Evolutionary conservation across 768 basidiomycete genomes (phyloP), one percentile per base, ranked within the genome.

Genomic region (Amanita pallidorosea): DNA sequence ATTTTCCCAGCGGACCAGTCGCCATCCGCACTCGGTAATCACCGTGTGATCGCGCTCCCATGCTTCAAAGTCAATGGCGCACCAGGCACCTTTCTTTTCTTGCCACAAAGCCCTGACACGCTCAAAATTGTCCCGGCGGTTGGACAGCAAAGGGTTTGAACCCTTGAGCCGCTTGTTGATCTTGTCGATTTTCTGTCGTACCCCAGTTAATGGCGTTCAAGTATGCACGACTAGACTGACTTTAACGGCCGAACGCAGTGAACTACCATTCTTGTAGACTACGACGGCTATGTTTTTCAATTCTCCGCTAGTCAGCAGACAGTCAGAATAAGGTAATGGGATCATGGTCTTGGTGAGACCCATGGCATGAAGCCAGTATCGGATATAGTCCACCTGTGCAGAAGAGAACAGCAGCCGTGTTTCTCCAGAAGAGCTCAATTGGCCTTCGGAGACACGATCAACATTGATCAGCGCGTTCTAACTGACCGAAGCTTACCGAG

Each of bases 11-110:
- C 66, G 69, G 27, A 82, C 57, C 7, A 69, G 59, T 57, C 80
- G 79, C 74, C 79, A 91, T n/a, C 91, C 91, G 57, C 88, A 84
- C 61, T 94, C 91, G 22, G 86, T 89, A 55, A 91, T 70, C 18
- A 82, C 54, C 1, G 67, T 75, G 58, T 88, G 85, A 38, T 88
- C 85, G 37, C 65, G 64, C 60, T 93, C 90, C 88, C 88, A 92
- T 15, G 75, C 78, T 65, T 92, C 90, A 55, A 92, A 83, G 62
- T 92, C 90, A 46, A 91, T 64, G 13, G 88, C 79, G 59, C 77
- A 77, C 85, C 87, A 91, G 4, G 77, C 75, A 37, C 86, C 88
- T 22, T 63, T 71, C 60, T 81, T 79, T 53, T 73, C 73, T 0
- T 67, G 65, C 81, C 83, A 90, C 47, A 80, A 69, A 3, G 71